Evolutionary conservation across 495 filamentous ascomycete genomes (phyloP), one percentile per base, ranked within the genome.

Genomic region (Penicillium canescens): DNA sequence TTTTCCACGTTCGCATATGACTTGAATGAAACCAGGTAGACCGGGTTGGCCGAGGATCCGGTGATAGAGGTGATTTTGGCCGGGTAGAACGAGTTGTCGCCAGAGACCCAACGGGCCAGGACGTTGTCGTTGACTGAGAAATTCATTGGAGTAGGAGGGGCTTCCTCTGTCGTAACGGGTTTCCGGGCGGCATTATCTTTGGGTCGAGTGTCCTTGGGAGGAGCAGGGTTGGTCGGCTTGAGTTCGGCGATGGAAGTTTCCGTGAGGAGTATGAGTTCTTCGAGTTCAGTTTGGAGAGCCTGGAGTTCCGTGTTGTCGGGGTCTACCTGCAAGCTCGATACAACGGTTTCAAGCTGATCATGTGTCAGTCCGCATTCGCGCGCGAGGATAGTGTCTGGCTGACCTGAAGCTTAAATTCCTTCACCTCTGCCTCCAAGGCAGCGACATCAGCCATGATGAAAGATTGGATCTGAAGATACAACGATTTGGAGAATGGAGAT

Each of bases 21-120:
- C 71, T 93, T 92, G 79, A 98, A 98, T 46, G 86, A 93, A 55
- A 98, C 93, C 44, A 89, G 86, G 67, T 97, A 98, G 45, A 96
- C 86, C 13, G 93, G 95, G 33, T 87, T 87, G 47, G 84, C 87
- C 16, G 86, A 86, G 4, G 91, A 94, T 56, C 94, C 94, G 35
- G 92, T 97, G 58, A 96, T 92, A 28, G 89, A 91, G 14, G 88
- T 94, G 71, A 98, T 95, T 52, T 89, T 85, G 36, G 95, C 94
- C 28, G 90, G 88, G 75, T 98, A 98, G 78, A 92, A 96, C 7
- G 81, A 79, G 63, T 89, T 89, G 68, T 98, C 94, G 38, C 91
- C 93, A 4, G 90, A 88, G 33, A 87, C 75, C 92, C 91, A 98
- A 67, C 89, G 89, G 21, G 93, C 94, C 67, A 95, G 78, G 35